Evolutionary conservation across 441 rosid genomes (phyloP), one percentile per base, ranked within the genome.

Genomic region (Flueggea neowawraea): DNA sequence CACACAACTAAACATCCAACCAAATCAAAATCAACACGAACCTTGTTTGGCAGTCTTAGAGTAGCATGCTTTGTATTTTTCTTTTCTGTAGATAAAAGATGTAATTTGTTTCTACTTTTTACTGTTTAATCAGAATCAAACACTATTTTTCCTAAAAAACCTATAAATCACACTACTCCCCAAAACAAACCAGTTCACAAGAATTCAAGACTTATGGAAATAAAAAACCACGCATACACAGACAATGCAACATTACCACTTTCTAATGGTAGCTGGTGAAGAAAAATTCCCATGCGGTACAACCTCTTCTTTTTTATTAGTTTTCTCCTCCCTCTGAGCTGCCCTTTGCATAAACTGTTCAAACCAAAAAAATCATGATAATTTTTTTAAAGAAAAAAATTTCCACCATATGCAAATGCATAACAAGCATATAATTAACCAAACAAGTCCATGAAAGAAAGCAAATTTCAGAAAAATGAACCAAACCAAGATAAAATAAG

Each of bases 291-390:
- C 84, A 50, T 73, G 81, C 64, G 87, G 80, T 56, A 78, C 75
- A 54, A 73, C 64, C 54, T 75, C 87, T 64, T 76, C 89, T 69
- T 71, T 83, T 69, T 81, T 82, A 79, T 78, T 80, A 68, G 71
- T 51, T 74, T 83, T 88, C 74, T 78, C 97, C 70, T 78, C 92
- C 58, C 75, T 87, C 72, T 50, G 61, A 71, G 82, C 78, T 64
- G 84, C 89, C 75, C 94, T 84, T 81, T 94, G 96, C 97, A 94
- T 91, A 74, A 94, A 94, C 96, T 94, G 78, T 66, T 17, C 12
- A n/a, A 55, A 58, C 12, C 48, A 54, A 3, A 51, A n/a, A 52
- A 52, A 31, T 4, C 31, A 51, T 0, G 7, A 36, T 5, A 5
- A 5, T 36, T n/a, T 0, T 2, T 31, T 39, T 15, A 17, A 54